Evolutionary conservation across 2,329 filamentous ascomycete genomes (phyloP).

Genomic region (Paraphaeosphaeria minitans): DNA sequence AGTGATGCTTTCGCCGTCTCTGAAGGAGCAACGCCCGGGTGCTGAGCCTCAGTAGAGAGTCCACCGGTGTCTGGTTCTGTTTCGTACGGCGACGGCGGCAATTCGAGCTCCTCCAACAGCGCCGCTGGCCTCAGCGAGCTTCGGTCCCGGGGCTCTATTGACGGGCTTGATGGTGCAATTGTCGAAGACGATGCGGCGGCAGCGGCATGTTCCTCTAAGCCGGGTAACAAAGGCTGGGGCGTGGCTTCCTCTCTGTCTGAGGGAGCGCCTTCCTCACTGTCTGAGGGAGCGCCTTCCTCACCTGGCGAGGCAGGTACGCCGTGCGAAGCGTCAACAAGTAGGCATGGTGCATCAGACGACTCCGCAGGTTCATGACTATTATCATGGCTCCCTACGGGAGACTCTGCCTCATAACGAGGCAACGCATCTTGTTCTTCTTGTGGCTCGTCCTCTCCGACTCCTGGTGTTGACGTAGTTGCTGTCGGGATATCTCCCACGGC

Average conservation of each 20-base stretch:
- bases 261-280: background rate
- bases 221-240: background rate
- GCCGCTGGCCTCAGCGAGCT: background rate
- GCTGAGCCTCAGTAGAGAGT: background rate
- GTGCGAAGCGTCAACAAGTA: background rate
- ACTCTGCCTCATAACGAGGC: background rate
- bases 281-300: background rate
- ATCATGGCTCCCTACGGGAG: background rate
- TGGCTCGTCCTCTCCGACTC: background rate
- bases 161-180: background rate
- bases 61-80: background rate
- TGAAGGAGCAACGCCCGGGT: background rate
- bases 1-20: too few relatives aligned
- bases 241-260: background rate
- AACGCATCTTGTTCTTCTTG: background rate
- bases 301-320: background rate
- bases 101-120: background rate
- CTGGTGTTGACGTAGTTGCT: background rate
- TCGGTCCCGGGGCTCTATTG: background rate
- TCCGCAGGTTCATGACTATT: background rate
- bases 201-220: constrained; percentile 7
- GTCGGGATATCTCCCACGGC: background rate
- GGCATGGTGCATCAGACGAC: background rate
- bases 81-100: constrained; percentile 1
- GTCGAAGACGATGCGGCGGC: background rate